phyloP scores from a whole-genome alignment of 140 eudicot species.

The Flaveria floridana region DNA sequence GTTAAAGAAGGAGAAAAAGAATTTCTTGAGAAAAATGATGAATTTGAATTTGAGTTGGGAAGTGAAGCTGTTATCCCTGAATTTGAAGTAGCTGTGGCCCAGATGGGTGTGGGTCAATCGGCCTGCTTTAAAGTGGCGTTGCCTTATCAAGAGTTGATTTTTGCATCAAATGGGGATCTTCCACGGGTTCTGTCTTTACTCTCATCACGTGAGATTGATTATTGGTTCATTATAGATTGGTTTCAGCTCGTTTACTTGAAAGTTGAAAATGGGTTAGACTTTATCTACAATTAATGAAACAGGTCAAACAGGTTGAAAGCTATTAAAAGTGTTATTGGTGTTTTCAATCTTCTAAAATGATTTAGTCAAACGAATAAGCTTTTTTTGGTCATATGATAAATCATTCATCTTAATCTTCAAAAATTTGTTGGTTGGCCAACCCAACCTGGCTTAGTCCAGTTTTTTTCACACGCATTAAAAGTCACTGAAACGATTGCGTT shows the following conservation, averaged over 20 bases:
- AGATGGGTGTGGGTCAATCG: slow-evolving; percentile 79
- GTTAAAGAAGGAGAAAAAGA: slow-evolving; percentile 47
- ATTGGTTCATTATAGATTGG: slow-evolving; percentile 14
- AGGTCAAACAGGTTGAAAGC: not conserved
- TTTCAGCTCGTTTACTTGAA: slow-evolving; percentile 11
- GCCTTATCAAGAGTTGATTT: slow-evolving; percentile 57
- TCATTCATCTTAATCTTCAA: not conserved
- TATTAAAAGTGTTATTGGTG: not conserved
- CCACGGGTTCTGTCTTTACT: slow-evolving; percentile 42
- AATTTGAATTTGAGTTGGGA: slow-evolving; percentile 90
- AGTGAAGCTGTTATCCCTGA: slow-evolving; percentile 60
- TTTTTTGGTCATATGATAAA: not conserved
- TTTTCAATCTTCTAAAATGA: slow-evolving; percentile 7
- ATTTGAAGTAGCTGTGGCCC: slow-evolving; percentile 65
- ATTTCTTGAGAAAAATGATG: slow-evolving; percentile 61
- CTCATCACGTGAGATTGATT: slow-evolving; percentile 50
- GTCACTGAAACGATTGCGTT: not conserved
- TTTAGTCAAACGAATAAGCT: not conserved
- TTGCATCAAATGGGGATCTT: slow-evolving; percentile 64
- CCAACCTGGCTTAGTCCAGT: not conserved
- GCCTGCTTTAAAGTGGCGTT: slow-evolving; percentile 48
- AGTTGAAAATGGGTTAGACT: slow-evolving; percentile 7
- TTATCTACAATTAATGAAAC: not conserved
- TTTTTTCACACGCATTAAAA: not conserved
- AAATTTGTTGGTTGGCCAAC: not conserved